Evolutionary conservation across 2,329 filamentous ascomycete genomes (phyloP).

Genomic region (Nectriaceae sp.): DNA sequence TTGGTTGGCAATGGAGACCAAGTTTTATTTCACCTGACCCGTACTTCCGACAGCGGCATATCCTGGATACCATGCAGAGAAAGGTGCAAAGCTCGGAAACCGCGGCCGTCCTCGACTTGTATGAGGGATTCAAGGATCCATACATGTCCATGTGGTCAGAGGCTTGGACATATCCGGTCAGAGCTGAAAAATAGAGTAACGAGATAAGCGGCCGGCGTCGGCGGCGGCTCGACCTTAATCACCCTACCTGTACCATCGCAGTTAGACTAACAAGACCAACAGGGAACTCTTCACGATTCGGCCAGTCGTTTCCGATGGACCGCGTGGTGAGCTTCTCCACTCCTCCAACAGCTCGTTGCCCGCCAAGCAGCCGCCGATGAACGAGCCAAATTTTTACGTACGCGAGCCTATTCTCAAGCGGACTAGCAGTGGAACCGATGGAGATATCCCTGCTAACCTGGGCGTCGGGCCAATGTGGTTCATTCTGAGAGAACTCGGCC

Average conservation of each 20-base stretch:
- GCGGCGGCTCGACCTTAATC: not conserved
- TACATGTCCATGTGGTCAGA: not conserved
- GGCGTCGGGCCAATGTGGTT: not conserved
- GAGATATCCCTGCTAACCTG: no score
- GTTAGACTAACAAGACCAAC: not conserved
- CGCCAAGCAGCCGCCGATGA: not conserved
- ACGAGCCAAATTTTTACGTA: not conserved
- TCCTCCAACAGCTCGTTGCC: not conserved
- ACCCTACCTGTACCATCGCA: not conserved
- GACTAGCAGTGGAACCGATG: not conserved
- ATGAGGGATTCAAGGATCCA: not conserved
- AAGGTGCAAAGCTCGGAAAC: not conserved
- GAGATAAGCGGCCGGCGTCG: constrained; percentile 1
- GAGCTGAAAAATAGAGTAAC: not conserved
- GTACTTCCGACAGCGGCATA: not conserved
- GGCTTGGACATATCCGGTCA: no score
- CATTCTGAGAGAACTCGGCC: not conserved
- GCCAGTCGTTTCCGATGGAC: not conserved
- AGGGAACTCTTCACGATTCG: not conserved
- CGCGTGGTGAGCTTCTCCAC: not conserved
- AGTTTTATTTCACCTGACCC: not conserved
- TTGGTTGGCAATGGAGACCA: not conserved
- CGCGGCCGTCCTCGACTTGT: not conserved
- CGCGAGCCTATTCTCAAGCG: not conserved
- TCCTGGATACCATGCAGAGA: not conserved